phyloP scores from a whole-genome alignment of 768 basidiomycete genomes.

The Podaxis carcinomalis region DNA sequence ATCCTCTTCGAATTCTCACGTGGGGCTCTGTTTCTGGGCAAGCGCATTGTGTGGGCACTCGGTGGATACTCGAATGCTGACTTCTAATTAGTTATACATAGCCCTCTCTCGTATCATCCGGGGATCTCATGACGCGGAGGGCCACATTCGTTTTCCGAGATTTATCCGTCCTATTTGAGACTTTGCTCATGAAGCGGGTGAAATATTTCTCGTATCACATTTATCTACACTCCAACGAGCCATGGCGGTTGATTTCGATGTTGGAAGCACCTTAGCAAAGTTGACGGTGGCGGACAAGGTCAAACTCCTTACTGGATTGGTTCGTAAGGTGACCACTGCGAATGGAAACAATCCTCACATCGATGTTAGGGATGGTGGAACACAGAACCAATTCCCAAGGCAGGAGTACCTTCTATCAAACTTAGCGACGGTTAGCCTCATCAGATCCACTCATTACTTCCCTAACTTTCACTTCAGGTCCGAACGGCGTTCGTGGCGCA shows the following conservation, averaged over 20 bases:
- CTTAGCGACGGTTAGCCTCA: constrained; percentile 39
- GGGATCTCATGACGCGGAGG: constrained; percentile 10
- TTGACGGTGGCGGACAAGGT: constrained; percentile 36
- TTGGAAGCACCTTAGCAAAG: constrained; percentile 32
- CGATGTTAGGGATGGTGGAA: constrained; percentile 42
- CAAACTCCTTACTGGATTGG: constrained; percentile 39
- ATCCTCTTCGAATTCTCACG: neutral
- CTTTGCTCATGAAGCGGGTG: constrained; percentile 3
- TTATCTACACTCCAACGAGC: neutral
- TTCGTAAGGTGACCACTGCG: constrained; percentile 15
- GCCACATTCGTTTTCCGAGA: constrained; percentile 15
- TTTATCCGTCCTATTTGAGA: constrained; percentile 17
- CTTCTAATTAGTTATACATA: no score
- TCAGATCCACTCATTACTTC: neutral
- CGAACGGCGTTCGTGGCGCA: constrained; percentile 46
- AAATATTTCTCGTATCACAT: neutral
- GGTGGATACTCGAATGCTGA: no score
- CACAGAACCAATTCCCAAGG: constrained; percentile 36
- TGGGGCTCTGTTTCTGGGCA: neutral
- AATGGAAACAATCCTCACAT: neutral
- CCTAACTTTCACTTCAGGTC: constrained; percentile 25
- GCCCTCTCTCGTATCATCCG: no score
- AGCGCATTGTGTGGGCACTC: no score
- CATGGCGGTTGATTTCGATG: constrained; percentile 28
- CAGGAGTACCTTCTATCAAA: constrained; percentile 36